These are phyloP conservation scores for Stipa capillata DNA, from an alignment of 176 grass and related monocot species.

Conservation along the genomic window DNA sequence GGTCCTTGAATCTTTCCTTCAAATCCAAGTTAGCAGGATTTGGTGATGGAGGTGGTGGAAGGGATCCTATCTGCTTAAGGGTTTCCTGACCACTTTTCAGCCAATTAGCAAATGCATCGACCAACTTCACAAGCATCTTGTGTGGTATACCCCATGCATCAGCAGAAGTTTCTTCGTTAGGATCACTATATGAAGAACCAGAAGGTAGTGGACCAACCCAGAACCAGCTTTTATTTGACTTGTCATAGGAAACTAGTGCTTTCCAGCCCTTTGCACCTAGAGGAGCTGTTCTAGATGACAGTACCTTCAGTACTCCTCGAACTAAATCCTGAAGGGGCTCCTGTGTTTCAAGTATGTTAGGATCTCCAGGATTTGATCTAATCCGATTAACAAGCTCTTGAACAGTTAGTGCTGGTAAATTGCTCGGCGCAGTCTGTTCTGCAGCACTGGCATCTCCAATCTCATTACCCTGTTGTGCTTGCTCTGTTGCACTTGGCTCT, in stretches of 20 bases:
- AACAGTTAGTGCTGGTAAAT: slow-evolving; percentile 53
- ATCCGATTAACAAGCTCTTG: slow-evolving; percentile 81
- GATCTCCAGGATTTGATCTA: slow-evolving; percentile 82
- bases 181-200: slow-evolving; percentile 47
- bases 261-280: slow-evolving; percentile 95
- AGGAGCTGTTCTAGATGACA: slow-evolving; percentile 95
- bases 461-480: slow-evolving; percentile 36
- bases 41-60: slow-evolving; percentile 73
- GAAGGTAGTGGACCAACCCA: slow-evolving; percentile 64
- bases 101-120: slow-evolving; percentile 99
- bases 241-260: slow-evolving; percentile 73
- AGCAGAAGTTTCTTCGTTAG: slow-evolving; percentile 86
- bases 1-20: slow-evolving; percentile 98
- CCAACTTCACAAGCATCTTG: slow-evolving; percentile 98
- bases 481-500: slow-evolving; percentile 22
- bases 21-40: slow-evolving; percentile 76
- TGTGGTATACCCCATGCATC: slow-evolving; percentile 98
- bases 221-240: slow-evolving; percentile 83
- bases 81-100: slow-evolving; percentile 97
- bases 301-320: slow-evolving; percentile 82
- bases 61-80: slow-evolving; percentile 95
- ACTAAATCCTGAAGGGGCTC: slow-evolving; percentile 96
- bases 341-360: slow-evolving; percentile 96
- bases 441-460: slow-evolving; percentile 27
- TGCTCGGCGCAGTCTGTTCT: slow-evolving; percentile 24